Base-by-base conservation (phyloP, 176 grass and related monocot species). In the Musa beccarii region DNA sequence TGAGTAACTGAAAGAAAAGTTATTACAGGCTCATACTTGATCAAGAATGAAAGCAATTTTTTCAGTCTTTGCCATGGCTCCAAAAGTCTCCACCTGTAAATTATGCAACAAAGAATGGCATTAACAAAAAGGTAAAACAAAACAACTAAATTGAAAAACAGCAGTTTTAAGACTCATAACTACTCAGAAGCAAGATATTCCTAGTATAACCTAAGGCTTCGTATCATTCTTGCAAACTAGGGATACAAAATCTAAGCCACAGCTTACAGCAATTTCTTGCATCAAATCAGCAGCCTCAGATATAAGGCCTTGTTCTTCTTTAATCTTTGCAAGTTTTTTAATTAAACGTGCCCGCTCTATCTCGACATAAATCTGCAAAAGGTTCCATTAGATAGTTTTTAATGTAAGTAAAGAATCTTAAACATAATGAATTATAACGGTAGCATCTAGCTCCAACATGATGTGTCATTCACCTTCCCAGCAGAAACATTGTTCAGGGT, bases 211-310 rank as follows among this genome's bases (percentile, higher is more conserved):
- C 16, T 77, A 19, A 17, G 34, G 3, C 5, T 50, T 70, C 34
- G 51, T 51, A 66, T 59, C 34, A 70, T 43, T 53, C 67, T 75
- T 69, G 9, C 67, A 90, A 20, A 61, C 25, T 9, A 8, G 24
- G 21, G 34, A 67, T 21, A 50, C 25, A 34, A 81, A 55, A 28
- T 55, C 13, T 43, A 57, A 22, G 23, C 3, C 11, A 51, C 20
- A 24, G 91, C 95, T 94, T 89, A 98, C 95, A 75, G 95, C 95
- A 89, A 98, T 84, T 91, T 98, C 95, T 82, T 98, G 95, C 90
- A 89, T 98, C 74, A 94, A 91, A 91, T 98, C 95, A 57, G 90
- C 95, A 83, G 95, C 95, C 73, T 98, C 95, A 2, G 87, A 86
- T 78, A 98, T 94, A 59, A 82, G 79, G 24, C 88, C 95, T 74